Conservation (phyloP, 2,329 filamentous ascomycete species). For the Beauveria brongniartii region DNA sequence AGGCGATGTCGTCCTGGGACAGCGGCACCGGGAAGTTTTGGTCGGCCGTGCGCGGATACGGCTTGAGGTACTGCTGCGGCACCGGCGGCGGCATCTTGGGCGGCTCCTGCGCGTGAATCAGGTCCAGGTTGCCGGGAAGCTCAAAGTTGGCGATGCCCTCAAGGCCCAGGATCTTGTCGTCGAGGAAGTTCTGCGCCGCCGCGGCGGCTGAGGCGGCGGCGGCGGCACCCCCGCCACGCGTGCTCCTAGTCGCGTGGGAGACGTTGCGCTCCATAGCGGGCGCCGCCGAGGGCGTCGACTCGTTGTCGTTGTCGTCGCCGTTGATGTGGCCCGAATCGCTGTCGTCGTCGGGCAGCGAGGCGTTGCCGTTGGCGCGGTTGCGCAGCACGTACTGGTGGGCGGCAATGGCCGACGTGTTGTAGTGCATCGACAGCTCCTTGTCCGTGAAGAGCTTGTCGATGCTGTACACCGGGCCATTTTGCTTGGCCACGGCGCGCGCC, state of each 20-base stretch:
- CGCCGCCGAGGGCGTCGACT: constrained; percentile 36
- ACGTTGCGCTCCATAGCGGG: constrained; percentile 55
- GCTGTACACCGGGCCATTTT: constrained; percentile 53
- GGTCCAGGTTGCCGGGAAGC: constrained; percentile 49
- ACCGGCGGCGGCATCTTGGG: constrained; percentile 51
- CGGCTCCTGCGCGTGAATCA: constrained; percentile 45
- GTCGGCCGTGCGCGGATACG: constrained; percentile 44
- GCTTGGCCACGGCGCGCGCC: constrained; percentile 42
- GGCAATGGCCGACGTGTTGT: constrained; percentile 54
- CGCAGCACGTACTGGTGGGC: constrained; percentile 54
- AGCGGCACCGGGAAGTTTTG: constrained; percentile 48
- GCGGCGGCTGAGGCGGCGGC: neutral
- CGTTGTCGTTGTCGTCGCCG: constrained; percentile 40
- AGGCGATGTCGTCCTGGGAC: constrained; percentile 42
- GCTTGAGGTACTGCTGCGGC: constrained; percentile 51
- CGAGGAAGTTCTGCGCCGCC: constrained; percentile 43
- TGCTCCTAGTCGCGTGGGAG: constrained; percentile 57
- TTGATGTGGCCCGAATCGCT: constrained; percentile 45
- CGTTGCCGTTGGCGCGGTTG: constrained; percentile 44
- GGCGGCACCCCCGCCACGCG: constrained; percentile 34
- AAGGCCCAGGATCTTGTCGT: constrained; percentile 50
- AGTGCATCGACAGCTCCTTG: constrained; percentile 58
- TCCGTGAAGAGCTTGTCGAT: constrained; percentile 65
- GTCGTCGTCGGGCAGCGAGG: constrained; percentile 43
- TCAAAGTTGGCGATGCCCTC: constrained; percentile 54